These are phyloP conservation scores for Rhizoclosmatium globosum DNA, from an alignment of 192 early-diverging fungal species.

Conservation along the genomic window DNA sequence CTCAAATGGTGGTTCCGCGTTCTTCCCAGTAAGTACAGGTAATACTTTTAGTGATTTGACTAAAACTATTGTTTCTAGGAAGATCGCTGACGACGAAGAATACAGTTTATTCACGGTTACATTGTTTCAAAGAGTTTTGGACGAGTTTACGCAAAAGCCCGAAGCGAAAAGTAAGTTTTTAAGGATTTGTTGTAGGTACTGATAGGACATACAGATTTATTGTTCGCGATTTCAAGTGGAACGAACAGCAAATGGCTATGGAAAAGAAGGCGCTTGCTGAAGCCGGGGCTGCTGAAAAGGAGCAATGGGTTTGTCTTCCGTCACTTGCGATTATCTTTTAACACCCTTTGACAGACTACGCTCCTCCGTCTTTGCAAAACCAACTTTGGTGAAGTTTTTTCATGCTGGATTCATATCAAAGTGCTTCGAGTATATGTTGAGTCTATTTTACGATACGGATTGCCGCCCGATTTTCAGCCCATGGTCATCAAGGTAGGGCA, in stretches of 20 bases:
- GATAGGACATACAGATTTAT: slow-evolving; percentile 71
- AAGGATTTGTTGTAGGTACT: slow-evolving; percentile 3
- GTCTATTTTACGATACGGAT: slow-evolving; percentile 94
- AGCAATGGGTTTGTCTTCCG: slow-evolving; percentile 63
- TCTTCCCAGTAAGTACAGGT: slow-evolving; percentile 77
- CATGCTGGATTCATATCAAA: slow-evolving; percentile 95
- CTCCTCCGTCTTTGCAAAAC: slow-evolving; percentile 88
- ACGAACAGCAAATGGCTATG: slow-evolving; percentile 71
- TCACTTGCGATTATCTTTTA: not conserved
- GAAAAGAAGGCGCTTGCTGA: slow-evolving; percentile 69
- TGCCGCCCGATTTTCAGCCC: slow-evolving; percentile 92
- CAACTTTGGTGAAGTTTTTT: slow-evolving; percentile 93
- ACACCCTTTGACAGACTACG: slow-evolving; percentile 55
- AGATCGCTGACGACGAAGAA: slow-evolving; percentile 95
- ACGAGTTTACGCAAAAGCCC: slow-evolving; percentile 91
- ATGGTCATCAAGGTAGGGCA: slow-evolving; percentile 72
- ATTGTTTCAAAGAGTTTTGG: slow-evolving; percentile 85
- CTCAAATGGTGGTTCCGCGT: slow-evolving; percentile 95
- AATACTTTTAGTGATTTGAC: not conserved
- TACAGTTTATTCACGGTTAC: slow-evolving; percentile 92
- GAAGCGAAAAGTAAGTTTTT: slow-evolving; percentile 53
- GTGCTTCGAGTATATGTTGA: slow-evolving; percentile 95
- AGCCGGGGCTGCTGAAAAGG: slow-evolving; percentile 81
- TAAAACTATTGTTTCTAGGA: slow-evolving; percentile 46
- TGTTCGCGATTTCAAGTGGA: slow-evolving; percentile 95